These are phyloP conservation scores for Tetraselmis striata DNA, from an alignment of 139 green algal species.

Conservation along the genomic window DNA sequence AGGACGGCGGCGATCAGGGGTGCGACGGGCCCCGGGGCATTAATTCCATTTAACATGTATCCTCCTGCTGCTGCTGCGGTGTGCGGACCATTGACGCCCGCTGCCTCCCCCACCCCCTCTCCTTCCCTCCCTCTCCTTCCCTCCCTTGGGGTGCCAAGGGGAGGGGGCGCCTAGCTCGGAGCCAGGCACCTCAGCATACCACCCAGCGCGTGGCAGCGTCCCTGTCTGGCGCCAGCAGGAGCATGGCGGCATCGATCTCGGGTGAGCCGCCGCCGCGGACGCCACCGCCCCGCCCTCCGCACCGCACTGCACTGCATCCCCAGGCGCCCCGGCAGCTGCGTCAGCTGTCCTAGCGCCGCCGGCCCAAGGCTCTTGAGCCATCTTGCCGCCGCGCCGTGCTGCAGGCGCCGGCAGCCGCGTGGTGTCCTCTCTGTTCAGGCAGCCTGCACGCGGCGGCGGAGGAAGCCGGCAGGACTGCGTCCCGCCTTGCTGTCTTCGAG, in stretches of 20 bases:
- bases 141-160: no score
- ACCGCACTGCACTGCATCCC: not conserved
- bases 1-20: not conserved
- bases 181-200: no score
- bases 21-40: not conserved
- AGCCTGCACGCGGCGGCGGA: not conserved
- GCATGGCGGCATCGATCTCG: not conserved
- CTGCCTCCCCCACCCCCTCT: no score
- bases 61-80: not conserved
- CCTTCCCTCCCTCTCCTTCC: no score
- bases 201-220: not conserved
- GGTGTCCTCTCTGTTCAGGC: not conserved
- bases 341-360: not conserved
- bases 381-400: not conserved
- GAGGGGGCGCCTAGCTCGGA: no score
- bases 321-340: not conserved
- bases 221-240: not conserved
- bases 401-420: not conserved
- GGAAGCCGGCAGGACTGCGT: not conserved
- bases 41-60: not conserved
- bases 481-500: not conserved
- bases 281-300: no score
- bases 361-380: no score
- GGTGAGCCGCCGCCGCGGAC: no score
- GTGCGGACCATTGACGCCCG: no score